Percentiles rank a stretch among this genome's conserved stretches.
These are phyloP conservation scores for Soucietia sequanensis DNA, from an alignment of 805 yeast species.

Conservation along the genomic window DNA sequence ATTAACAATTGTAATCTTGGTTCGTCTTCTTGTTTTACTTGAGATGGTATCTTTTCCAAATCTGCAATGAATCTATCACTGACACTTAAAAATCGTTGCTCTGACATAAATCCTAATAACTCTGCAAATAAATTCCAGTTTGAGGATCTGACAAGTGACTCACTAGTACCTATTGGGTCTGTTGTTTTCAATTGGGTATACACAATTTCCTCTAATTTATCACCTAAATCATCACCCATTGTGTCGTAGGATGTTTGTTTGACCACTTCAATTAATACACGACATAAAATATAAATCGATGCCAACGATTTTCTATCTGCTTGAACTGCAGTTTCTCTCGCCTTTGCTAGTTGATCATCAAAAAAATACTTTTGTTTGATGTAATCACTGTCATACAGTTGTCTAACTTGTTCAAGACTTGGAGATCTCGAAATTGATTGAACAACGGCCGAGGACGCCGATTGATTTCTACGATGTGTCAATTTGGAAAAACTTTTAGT, in stretches of 20 bases:
- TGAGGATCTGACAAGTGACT: conserved; percentile 74
- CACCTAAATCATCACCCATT: conserved; percentile 75
- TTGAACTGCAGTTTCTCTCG: conserved; percentile 69
- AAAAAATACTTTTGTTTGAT: conserved; percentile 21
- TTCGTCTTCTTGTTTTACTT: conserved; percentile 35
- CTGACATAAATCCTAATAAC: conserved; percentile 87
- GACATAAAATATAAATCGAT: conserved; percentile 82
- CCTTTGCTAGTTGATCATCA: conserved; percentile 35
- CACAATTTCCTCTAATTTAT: conserved; percentile 87
- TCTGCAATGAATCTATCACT: conserved; percentile 94
- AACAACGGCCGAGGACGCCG: conserved; percentile 39
- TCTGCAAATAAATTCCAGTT: conserved; percentile 94
- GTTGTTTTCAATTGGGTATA: conserved; percentile 86
- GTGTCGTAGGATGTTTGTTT: conserved; percentile 77
- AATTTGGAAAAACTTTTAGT: conserved; percentile 37
- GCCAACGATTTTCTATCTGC: conserved; percentile 86
- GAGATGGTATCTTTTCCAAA: conserved; percentile 70
- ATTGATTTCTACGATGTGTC: conserved; percentile 49
- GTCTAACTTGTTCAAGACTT: conserved; percentile 7
- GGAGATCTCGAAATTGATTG: conserved; percentile 17
- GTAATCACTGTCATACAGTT: conserved; percentile 13
- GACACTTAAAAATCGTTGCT: conserved; percentile 76
- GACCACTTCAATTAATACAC: conserved; percentile 90
- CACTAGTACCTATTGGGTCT: conserved; percentile 67
- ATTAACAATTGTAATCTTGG: conserved; percentile 71